Evolutionary conservation across 352 stramenopile genomes (phyloP), one percentile per base, ranked within the genome.

Genomic region (Globisporangium canariense): DNA sequence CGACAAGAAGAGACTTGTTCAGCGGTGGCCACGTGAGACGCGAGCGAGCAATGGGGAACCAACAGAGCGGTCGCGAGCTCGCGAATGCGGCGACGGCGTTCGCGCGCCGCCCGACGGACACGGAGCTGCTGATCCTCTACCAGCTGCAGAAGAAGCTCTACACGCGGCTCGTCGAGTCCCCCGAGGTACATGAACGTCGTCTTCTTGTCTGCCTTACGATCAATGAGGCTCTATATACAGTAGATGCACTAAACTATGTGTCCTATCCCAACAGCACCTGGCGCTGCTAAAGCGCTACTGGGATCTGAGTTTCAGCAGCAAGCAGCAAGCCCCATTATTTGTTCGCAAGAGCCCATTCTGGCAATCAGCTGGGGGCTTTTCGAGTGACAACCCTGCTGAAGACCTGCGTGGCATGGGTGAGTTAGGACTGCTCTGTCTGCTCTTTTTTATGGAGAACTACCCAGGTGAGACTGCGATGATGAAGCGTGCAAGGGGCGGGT

Each of bases 391-490:
- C 67, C 82, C 80, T 14, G 78, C 69, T 18, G 71, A 74, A 13
- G 80, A 91, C 58, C 58, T 91, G 50, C 77, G 79, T 34, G 71
- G 67, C 0, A 85, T 76, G 66, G 82, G 79, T 25, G 78, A 91
- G 52, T 54, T 91, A 3, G 79, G 82, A 7, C 74, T 91, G 25
- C 75, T 75, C 58, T 88, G 76, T 20, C 70, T 91, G 25, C 72
- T 91, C n/a, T 89, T 78, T 68, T 91, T 91, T 55, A 68, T 79
- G 1, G 80, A 89, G 58, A 80, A 67, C 25, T 83, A 83, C 41
- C 71, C 71, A 9, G 81, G 71, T 18, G 82, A 91, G 72, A 65
- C 75, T 32, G 69, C 65, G 43, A 88, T 91, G 78, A 88, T 91
- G 77, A 81, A 77, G 63, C 78, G 80, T 9, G 66, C 68, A 9